These are phyloP conservation scores for Fusarium globosum DNA, from an alignment of 2,329 filamentous ascomycete genomes.

Conservation along the genomic window DNA sequence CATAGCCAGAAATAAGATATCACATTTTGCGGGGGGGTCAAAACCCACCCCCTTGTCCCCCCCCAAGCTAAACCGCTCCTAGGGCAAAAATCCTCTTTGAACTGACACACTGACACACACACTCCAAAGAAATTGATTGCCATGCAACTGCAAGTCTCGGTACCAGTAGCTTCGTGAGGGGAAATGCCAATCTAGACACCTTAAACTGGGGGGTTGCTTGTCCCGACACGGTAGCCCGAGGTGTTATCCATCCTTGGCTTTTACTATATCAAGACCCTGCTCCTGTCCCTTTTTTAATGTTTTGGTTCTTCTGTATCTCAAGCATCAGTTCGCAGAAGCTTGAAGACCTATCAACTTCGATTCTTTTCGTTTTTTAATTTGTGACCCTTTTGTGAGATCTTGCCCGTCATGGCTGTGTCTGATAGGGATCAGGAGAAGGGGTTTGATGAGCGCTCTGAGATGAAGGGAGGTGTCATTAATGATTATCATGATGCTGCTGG, in stretches of 20 bases:
- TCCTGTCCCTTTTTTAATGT: constrained; percentile 8
- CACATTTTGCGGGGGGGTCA: constrained; percentile 32
- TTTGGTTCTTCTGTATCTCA: constrained; percentile 7
- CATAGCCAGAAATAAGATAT: constrained; percentile 7
- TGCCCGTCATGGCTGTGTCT: constrained; percentile 32
- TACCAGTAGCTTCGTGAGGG: constrained; percentile 32
- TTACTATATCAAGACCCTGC: constrained; percentile 34
- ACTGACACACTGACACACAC: not conserved
- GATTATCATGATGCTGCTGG: constrained; percentile 36
- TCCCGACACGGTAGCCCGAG: constrained; percentile 42
- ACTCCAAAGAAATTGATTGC: not conserved
- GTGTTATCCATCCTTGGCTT: constrained; percentile 27
- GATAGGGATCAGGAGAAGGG: constrained; percentile 41
- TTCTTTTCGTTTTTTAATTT: no score
- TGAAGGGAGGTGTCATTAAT: constrained; percentile 34
- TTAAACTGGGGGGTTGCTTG: constrained; percentile 22
- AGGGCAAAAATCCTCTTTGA: constrained; percentile 14
- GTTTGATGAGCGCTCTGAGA: constrained; percentile 35
- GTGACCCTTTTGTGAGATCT: not conserved
- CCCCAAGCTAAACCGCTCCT: constrained; percentile 7
- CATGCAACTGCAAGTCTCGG: constrained; percentile 8
- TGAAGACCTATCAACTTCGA: not conserved
- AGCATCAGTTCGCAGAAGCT: constrained; percentile 18
- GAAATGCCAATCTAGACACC: constrained; percentile 16
- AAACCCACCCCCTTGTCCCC: not conserved